A percentile compares a stretch with the other conserved stretches of the same genome.
Evolutionary conservation across 805 yeast species (phyloP).

Genomic region (Metschnikowia borealis): DNA sequence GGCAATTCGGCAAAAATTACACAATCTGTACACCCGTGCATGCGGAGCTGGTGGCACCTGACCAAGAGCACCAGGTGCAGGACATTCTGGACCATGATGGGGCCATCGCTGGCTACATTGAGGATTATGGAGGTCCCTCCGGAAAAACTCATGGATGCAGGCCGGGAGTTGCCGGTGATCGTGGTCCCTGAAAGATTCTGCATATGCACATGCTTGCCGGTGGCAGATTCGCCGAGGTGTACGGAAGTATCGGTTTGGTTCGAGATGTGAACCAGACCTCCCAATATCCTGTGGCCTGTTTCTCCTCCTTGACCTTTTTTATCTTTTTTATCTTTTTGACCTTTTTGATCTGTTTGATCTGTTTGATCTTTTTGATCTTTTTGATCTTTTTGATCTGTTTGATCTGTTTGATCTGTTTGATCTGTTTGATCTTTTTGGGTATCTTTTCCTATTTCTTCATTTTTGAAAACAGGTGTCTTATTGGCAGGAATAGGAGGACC

Average conservation of each 20-base stretch:
- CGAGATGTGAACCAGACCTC: neutral
- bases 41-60: conserved; percentile 18
- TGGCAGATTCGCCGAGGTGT: conserved; percentile 6
- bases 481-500: conserved; percentile 26
- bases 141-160: conserved; percentile 4
- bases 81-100: conserved; percentile 23
- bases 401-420: no score
- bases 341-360: no score
- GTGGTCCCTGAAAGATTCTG: conserved; percentile 4
- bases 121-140: conserved; percentile 25
- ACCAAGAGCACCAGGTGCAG: conserved; percentile 11
- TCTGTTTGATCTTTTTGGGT: no score
- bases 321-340: no score
- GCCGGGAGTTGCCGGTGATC: conserved; percentile 1
- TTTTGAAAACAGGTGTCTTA: neutral
- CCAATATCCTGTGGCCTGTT: no score
- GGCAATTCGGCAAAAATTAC: conserved; percentile 18
- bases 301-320: no score
- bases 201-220: conserved; percentile 16
- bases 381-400: no score
- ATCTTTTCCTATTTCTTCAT: no score
- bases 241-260: neutral
- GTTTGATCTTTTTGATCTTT: no score
- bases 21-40: conserved; percentile 12
- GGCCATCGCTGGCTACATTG: conserved; percentile 24